These are phyloP conservation scores for maize (Zea mays) DNA, from an alignment of 176 grass and related monocot species.

Conservation along the genomic window Zm-B73-REFERENCE-NAM-5.0 NC_050096.1:34749001-34749500, in stretches of 20 bases:
- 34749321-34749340: too few relatives aligned
- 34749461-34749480: neutral
- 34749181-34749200: neutral
- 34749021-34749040: neutral
- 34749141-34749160: neutral
- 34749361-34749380: too few relatives aligned
- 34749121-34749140: slow-evolving; percentile 17
- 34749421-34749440: too few relatives aligned
- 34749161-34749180: neutral
- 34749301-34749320: too few relatives aligned
- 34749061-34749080: neutral
- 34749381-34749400: too few relatives aligned
- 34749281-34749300: neutral
- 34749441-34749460: neutral
- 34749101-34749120: slow-evolving; percentile 23
- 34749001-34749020: neutral
- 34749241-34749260: neutral
- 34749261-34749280: neutral
- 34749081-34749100: slow-evolving; percentile 5
- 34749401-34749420: too few relatives aligned
- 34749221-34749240: slow-evolving; percentile 7
- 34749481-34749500: neutral
- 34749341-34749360: too few relatives aligned
- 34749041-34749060: neutral
- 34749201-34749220: neutral